Conservation (phyloP, 1,284 basidiomycete genomes). For the Cerrena zonata region DNA sequence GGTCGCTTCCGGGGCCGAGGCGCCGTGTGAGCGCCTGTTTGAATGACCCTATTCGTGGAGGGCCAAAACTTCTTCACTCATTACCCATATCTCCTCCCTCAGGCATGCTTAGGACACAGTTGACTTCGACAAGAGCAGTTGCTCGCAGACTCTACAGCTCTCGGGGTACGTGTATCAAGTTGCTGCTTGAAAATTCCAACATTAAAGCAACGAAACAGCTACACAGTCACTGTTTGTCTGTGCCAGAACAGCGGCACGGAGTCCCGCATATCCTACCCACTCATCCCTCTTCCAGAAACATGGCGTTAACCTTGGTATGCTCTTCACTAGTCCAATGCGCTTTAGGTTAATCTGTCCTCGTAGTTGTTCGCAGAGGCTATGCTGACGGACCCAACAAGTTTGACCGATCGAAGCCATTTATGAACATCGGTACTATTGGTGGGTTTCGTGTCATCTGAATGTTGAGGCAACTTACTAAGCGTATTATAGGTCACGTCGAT, state of each 20-base stretch:
- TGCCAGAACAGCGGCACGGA: constrained; percentile 25
- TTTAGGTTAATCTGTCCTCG: neutral
- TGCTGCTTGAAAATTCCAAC: neutral
- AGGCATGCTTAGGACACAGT: constrained; percentile 36
- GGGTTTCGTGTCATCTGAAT: constrained; percentile 18
- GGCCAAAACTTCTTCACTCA: constrained; percentile 15
- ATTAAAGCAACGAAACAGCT: constrained; percentile 19
- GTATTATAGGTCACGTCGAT: constrained; percentile 74
- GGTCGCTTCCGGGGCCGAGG: neutral
- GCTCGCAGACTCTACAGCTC: constrained; percentile 45
- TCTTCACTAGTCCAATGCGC: neutral
- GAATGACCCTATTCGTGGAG: constrained; percentile 6
- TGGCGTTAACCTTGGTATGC: constrained; percentile 22
- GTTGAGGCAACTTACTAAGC: constrained; percentile 12
- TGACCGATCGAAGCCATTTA: constrained; percentile 85
- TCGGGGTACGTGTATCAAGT: constrained; percentile 35
- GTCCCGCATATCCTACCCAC: constrained; percentile 16
- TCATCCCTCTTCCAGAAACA: constrained; percentile 13
- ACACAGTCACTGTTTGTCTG: constrained; percentile 27
- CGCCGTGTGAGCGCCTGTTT: neutral
- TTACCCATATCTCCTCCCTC: constrained; percentile 13
- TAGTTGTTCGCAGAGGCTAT: constrained; percentile 55
- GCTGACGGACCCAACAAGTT: constrained; percentile 83
- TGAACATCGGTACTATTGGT: constrained; percentile 96
- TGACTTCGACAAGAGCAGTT: constrained; percentile 48